phyloP scores from a whole-genome alignment of 345 rosid species.

The Moringa oleifera region DNA sequence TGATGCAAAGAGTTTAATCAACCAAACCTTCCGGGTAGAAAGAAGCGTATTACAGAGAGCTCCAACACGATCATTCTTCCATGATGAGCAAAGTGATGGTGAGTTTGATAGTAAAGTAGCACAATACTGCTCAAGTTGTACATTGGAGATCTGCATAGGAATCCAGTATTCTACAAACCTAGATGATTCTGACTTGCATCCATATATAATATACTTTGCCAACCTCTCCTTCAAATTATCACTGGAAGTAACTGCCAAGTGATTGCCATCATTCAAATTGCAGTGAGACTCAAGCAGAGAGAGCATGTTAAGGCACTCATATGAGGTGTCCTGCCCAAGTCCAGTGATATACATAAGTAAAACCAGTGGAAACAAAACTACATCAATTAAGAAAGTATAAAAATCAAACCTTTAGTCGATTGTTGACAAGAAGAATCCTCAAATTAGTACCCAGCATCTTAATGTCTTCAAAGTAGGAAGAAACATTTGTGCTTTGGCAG shows the following conservation, averaged over 20 bases:
- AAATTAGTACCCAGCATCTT: conserved; percentile 28
- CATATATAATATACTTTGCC: conserved; percentile 29
- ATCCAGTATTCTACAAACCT: conserved; percentile 84
- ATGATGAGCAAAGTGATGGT: conserved; percentile 48
- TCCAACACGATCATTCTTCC: conserved; percentile 54
- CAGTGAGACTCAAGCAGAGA: conserved; percentile 29
- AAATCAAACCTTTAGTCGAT: conserved; percentile 41
- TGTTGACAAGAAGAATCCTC: conserved; percentile 42
- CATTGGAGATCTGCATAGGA: conserved; percentile 68
- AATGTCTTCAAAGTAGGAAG: conserved; percentile 28
- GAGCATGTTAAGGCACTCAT: conserved; percentile 26
- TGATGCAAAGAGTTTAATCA: neutral
- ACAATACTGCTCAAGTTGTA: conserved; percentile 96
- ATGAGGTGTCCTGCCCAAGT: conserved; percentile 36
- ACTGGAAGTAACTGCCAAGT: conserved; percentile 17
- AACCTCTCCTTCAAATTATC: conserved; percentile 35
- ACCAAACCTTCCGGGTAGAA: conserved; percentile 63
- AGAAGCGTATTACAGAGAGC: conserved; percentile 49
- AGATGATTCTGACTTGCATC: conserved; percentile 39
- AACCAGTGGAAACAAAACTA: conserved; percentile 7
- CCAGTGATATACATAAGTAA: conserved; percentile 13
- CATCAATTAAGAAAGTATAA: conserved; percentile 1
- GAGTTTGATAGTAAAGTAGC: conserved; percentile 51
- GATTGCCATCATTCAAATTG: conserved; percentile 6
- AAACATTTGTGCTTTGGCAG: conserved; percentile 27